Evolutionary conservation across 371 early-diverging fungal species (phyloP).

Genomic region (Mucor mucedo): DNA sequence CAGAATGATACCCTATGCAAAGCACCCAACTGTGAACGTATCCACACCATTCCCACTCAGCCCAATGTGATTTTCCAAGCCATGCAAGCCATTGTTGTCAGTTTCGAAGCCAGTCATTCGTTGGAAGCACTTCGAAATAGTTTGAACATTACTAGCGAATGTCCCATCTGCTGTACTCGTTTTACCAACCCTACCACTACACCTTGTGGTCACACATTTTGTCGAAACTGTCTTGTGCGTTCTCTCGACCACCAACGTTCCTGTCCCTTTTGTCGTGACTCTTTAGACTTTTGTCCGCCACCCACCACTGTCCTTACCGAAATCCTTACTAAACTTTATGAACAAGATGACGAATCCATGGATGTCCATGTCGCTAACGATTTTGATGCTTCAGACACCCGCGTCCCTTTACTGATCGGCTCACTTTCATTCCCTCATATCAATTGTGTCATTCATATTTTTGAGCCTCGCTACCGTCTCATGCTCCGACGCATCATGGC

Average conservation of each 20-base stretch:
- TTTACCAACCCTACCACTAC: conserved; percentile 65
- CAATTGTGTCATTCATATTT: conserved; percentile 67
- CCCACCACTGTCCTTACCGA: conserved; percentile 19
- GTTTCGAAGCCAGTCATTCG: conserved; percentile 1
- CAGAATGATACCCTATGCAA: conserved; percentile 7
- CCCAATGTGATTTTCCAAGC: conserved; percentile 28
- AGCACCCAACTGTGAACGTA: conserved; percentile 18
- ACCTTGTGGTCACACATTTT: conserved; percentile 76
- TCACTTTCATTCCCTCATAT: conserved; percentile 66
- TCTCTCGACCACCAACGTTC: conserved; percentile 37
- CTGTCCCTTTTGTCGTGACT: conserved; percentile 41
- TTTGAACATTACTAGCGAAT: conserved; percentile 53
- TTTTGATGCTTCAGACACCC: conserved; percentile 10
- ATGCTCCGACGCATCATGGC: conserved; percentile 64
- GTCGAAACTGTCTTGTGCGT: conserved; percentile 60
- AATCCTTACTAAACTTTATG: conserved; percentile 18
- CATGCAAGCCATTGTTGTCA: conserved; percentile 14
- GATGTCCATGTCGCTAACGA: conserved; percentile 17
- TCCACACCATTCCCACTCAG: conserved; percentile 16
- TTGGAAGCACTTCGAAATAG: conserved; percentile 8
- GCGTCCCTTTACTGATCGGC: conserved; percentile 66
- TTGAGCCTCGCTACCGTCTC: conserved; percentile 68
- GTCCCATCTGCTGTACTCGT: conserved; percentile 65
- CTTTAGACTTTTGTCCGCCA: conserved; percentile 32
- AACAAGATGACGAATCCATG: conserved; percentile 14